Conservation (phyloP, 257 asterid genomes). For the Marsdenia floribunda region DNA sequence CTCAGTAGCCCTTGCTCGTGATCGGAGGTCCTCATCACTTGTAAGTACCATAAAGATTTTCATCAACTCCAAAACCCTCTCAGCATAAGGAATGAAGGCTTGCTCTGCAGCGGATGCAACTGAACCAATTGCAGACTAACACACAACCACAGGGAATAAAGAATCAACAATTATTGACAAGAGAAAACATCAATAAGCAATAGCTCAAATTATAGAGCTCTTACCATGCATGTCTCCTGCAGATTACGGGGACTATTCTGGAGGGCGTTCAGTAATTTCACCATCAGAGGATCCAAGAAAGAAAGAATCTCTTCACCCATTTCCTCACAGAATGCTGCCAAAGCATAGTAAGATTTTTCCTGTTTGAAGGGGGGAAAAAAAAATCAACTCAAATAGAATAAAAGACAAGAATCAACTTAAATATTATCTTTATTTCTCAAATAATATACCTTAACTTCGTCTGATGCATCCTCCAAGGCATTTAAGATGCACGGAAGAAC, state of each 20-base stretch:
- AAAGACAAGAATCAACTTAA: constrained; percentile 5
- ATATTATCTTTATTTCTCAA: constrained; percentile 6
- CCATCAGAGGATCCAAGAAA: constrained; percentile 87
- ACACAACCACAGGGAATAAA: constrained; percentile 22
- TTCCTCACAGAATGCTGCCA: constrained; percentile 99
- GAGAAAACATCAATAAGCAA: not conserved
- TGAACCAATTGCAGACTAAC: constrained; percentile 96
- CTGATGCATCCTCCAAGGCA: constrained; percentile 94
- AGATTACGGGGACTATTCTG: constrained; percentile 80
- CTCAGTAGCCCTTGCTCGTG: constrained; percentile 99
- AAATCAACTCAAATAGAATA: constrained; percentile 13
- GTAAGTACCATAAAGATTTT: constrained; percentile 91
- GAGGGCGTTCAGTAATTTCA: constrained; percentile 68
- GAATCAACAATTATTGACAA: constrained; percentile 13
- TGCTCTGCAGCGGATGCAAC: constrained; percentile 98
- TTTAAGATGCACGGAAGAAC: constrained; percentile 88
- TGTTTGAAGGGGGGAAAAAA: constrained; percentile 23
- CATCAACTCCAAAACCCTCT: constrained; percentile 93
- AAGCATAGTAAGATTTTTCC: constrained; percentile 97
- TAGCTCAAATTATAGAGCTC: constrained; percentile 10
- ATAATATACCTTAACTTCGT: constrained; percentile 82
- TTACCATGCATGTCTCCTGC: constrained; percentile 98
- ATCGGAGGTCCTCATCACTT: constrained; percentile 87
- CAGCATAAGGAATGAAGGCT: constrained; percentile 89
- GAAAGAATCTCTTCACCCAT: constrained; percentile 99